Base-by-base conservation (phyloP, 495 filamentous ascomycete genomes). In the Articulospora tetracladia region DNA sequence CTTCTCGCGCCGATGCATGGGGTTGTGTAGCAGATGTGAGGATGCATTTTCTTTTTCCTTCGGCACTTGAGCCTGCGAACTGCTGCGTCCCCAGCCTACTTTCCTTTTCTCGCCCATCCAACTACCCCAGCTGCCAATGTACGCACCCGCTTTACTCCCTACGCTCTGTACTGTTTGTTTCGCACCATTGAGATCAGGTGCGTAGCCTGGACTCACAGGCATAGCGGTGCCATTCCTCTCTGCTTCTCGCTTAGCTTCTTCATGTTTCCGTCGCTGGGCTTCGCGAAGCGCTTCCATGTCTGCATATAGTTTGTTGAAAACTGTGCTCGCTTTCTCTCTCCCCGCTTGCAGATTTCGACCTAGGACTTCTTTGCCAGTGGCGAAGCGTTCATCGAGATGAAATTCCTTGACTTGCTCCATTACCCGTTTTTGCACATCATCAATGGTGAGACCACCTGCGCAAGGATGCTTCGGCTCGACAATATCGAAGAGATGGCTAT, bases 51-150 rank as follows among this genome's bases (percentile, higher is more conserved):
- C 56, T n/a, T 64, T 67, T 59, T 67, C 53, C 57, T 63, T 30
- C 64, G 67, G 50, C 17, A 66, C n/a, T 25, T 64, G 57, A 63
- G 58, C 54, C 6, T 25, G 13, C 11, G 61, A 59, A 13, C 60
- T 57, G 30, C 62, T 72, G 8, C 76, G 69, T 49, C 76, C 79
- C 77, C 82, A 83, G 8, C 83, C 80, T 15, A 71, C 72, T 67
- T 88, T 91, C 50, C 88, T 79, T 74, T 95, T 96, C 73, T 98
- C 93, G 27, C 84, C 86, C 6, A 93, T 93, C 94, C 94, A 98
- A 1, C 84, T 75, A n/a, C 92, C 87, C 95, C 95, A 98, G 25
- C 91, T 95, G 52, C 87, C 92, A 50, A 98, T 79, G 66, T 97
- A 98, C 4, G 93, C 88, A 19, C 91, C 83, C 11, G 93, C 93